These are phyloP conservation scores for Mycosphaerella sp. DNA, from an alignment of 2,329 filamentous ascomycete genomes.

Conservation along the genomic window DNA sequence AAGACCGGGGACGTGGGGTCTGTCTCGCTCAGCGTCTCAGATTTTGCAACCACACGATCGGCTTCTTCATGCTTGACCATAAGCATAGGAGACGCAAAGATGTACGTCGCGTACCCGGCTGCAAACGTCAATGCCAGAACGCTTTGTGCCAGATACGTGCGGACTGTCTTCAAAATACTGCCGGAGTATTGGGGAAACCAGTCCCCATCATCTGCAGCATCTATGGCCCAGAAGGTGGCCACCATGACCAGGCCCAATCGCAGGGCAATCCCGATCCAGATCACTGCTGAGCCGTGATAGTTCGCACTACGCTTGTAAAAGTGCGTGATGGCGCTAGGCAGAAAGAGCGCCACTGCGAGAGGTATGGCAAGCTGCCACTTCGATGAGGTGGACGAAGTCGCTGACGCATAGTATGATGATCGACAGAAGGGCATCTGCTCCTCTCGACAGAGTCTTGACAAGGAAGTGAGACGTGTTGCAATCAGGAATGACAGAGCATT, in stretches of 20 bases:
- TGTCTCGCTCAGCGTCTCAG: constrained; percentile 26
- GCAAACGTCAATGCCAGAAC: constrained; percentile 73
- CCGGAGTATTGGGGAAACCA: constrained; percentile 62
- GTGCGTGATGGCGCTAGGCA: constrained; percentile 69
- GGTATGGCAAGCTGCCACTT: constrained; percentile 82
- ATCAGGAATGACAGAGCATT: constrained; percentile 79
- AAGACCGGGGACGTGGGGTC: constrained; percentile 34
- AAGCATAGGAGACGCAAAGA: constrained; percentile 79
- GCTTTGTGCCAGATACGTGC: constrained; percentile 72
- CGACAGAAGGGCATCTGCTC: constrained; percentile 97
- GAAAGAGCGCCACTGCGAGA: constrained; percentile 60
- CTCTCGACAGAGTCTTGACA: constrained; percentile 88
- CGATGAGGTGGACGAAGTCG: constrained; percentile 85
- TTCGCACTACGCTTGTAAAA: constrained; percentile 78
- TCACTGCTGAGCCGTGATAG: constrained; percentile 75
- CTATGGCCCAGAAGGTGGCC: constrained; percentile 79
- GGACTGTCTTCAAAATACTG: constrained; percentile 62
- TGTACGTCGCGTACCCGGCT: constrained; percentile 76
- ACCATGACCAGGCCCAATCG: constrained; percentile 68
- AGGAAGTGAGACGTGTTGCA: constrained; percentile 71
- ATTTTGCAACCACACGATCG: constrained; percentile 20
- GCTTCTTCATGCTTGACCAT: constrained; percentile 52
- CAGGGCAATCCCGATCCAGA: constrained; percentile 78
- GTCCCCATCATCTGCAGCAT: constrained; percentile 77
- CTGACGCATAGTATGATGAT: constrained; percentile 91